Base-by-base conservation (phyloP, 2,329 filamentous ascomycete species). In the Diaporthe helianthi region DNA sequence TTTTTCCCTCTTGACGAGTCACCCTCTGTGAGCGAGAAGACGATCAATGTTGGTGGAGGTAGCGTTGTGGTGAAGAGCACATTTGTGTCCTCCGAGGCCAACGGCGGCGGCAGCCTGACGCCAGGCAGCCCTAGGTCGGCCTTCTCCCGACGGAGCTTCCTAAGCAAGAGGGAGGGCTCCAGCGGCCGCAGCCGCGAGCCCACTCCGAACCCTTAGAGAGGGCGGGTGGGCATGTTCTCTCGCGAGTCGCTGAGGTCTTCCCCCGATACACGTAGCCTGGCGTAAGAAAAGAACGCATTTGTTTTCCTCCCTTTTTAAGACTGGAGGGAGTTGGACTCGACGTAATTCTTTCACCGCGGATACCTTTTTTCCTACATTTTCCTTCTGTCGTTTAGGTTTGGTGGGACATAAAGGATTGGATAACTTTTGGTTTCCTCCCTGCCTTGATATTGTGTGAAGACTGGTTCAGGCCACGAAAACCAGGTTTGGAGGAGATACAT, bases 1-100 rank as follows among this genome's bases (percentile, higher is more conserved):
- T 78, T 92, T n/a, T 97, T 97, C 82, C 94, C 97, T 77, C 88
- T 99, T n/a, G 93, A 95, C 73, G 95, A 99, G 77, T 87, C 85
- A 1, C 87, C 88, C 2, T 82, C 84, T 1, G 88, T 87, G 13
- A 83, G 85, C 38, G 91, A 95, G 74, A 96, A 95, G 83, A 84
- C 88, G 49, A 81, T 99, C 65, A 86, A 83, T 41, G 90, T 94
- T 31, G 95, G 95, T 15, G 84, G 82, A 44, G 94, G 93, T 29
- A 86, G 81, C 1, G 90, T 98, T 1, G 84, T 89, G 0, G 78
- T 98, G 55, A 91, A 89, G 82, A 96, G 91, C 77, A 88, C 83
- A 66, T 98, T 97, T 76, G 82, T 83, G 31, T 80, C 80, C 10
- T 81, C 83, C 0, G 90, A 89, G 66, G 73, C 77, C 38, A 79